phyloP scores from a whole-genome alignment of 176 grass and related monocot genomes.

The Avena eriantha region DNA sequence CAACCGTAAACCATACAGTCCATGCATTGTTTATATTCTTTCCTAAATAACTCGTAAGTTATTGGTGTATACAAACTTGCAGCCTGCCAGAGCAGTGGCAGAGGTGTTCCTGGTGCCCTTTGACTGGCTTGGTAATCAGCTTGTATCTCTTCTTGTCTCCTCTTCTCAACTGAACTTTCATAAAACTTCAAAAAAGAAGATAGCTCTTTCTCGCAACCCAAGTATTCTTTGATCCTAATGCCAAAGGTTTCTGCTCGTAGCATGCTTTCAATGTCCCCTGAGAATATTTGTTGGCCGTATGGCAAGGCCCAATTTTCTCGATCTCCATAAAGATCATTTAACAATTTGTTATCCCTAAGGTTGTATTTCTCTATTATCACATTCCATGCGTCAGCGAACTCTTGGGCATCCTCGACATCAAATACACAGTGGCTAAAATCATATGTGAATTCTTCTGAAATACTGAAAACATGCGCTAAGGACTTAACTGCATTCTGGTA shows the following conservation, averaged over 20 bases:
- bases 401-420: slow-evolving; percentile 75
- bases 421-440: slow-evolving; percentile 81
- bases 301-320: slow-evolving; percentile 76
- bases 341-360: slow-evolving; percentile 69
- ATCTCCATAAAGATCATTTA: slow-evolving; percentile 74
- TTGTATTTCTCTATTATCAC: slow-evolving; percentile 73
- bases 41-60: slow-evolving; percentile 68
- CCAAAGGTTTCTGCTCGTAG: slow-evolving; percentile 64
- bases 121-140: slow-evolving; percentile 79
- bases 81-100: slow-evolving; percentile 81
- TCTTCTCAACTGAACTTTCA: slow-evolving; percentile 60
- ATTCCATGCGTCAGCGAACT: slow-evolving; percentile 78
- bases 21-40: slow-evolving; percentile 70
- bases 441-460: slow-evolving; percentile 54
- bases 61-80: slow-evolving; percentile 75
- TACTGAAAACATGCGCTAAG: slow-evolving; percentile 51
- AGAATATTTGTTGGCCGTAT: slow-evolving; percentile 62
- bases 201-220: slow-evolving; percentile 61
- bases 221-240: slow-evolving; percentile 47
- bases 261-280: slow-evolving; percentile 67
- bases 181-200: slow-evolving; percentile 55
- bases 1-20: slow-evolving; percentile 74
- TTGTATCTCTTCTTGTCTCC: slow-evolving; percentile 69
- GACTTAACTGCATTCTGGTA: slow-evolving; percentile 71
- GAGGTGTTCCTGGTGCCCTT: slow-evolving; percentile 56